A percentile compares a stretch with the other conserved stretches of the same genome.
phyloP scores from a whole-genome alignment of 305 asterid genomes.

The Ilex paraguariensis region DNA sequence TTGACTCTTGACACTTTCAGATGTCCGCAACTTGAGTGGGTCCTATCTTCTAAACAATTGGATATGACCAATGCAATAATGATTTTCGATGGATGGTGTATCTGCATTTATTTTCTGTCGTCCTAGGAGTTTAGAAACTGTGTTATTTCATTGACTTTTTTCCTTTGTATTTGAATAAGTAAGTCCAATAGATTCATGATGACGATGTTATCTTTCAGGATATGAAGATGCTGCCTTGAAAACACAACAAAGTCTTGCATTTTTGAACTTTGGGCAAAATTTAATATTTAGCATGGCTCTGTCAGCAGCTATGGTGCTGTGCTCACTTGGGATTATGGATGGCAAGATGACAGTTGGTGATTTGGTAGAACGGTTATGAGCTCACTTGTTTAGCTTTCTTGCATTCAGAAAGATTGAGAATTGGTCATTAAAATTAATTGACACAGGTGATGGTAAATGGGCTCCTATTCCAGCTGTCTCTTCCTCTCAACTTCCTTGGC shows the following conservation, averaged over 20 bases:
- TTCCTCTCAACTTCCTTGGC: conserved; percentile 96
- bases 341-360: conserved; percentile 95
- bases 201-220: conserved; percentile 43
- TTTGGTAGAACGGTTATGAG: conserved; percentile 50
- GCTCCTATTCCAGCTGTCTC: conserved; percentile 93
- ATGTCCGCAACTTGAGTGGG: too few relatives aligned
- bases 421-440: not conserved
- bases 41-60: too few relatives aligned
- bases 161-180: too few relatives aligned
- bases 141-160: too few relatives aligned
- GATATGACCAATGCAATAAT: too few relatives aligned
- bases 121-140: too few relatives aligned
- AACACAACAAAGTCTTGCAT: conserved; percentile 92
- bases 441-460: conserved; percentile 96
- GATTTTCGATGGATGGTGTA: too few relatives aligned
- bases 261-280: conserved; percentile 88
- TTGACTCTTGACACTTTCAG: too few relatives aligned
- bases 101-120: too few relatives aligned
- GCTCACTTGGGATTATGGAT: conserved; percentile 81
- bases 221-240: conserved; percentile 93
- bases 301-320: conserved; percentile 87
- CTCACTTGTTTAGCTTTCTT: conserved; percentile 2
- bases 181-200: conserved; percentile 1
- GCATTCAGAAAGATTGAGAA: conserved; percentile 9
- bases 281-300: conserved; percentile 81